Base-by-base conservation (phyloP, 2,329 filamentous ascomycete genomes). In the Verticillium klebahnii region DNA sequence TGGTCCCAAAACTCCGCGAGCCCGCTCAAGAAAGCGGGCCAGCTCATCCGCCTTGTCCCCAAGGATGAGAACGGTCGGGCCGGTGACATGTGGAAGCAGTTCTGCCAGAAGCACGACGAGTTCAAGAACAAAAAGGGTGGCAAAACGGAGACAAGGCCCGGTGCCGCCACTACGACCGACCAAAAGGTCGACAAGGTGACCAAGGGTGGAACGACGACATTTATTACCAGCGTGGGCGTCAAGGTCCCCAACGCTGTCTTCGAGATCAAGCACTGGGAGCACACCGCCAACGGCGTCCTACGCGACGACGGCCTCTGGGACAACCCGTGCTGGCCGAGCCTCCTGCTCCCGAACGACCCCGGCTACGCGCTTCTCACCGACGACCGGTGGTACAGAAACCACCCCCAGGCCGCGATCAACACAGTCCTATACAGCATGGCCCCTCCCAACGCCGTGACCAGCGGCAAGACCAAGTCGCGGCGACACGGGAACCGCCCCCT, bases 271-370 rank as follows among this genome's bases (percentile, higher is more conserved):
- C 34, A 36, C 14, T 36, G 29, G 34, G 34, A 36, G 34, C 34
- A 14, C 34, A 36, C 34, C 34, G 29, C 29, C 29, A 29, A 29
- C 29, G 29, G 29, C 29, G 29, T 6, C 29, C 29, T 29, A 29
- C 29, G 29, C 29, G 62, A 70, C 55, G 61, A 68, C 50, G 65
- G 67, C 19, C 61, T 69, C 54, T 19, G 52, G 19, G 62, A 61
- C 34, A 70, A 68, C 62, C 62, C 62, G n/a, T 69, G 68, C 65
- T 69, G 64, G 62, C 66, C 67, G n/a, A 59, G 9, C 15, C 40
- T 23, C 2, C 64, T 67, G 32, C 63, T 63, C 7, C 58, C 64
- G 4, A 14, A 39, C 6, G 69, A 69, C 56, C 65, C 67, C 0
- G 68, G 65, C 11, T 70, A 68, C 29, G 65, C 62, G 11, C 64